A percentile compares a stretch with the other conserved stretches of the same genome.
Evolutionary conservation across 179 eudicot species (phyloP).

Genomic region (Silene coronaria): DNA sequence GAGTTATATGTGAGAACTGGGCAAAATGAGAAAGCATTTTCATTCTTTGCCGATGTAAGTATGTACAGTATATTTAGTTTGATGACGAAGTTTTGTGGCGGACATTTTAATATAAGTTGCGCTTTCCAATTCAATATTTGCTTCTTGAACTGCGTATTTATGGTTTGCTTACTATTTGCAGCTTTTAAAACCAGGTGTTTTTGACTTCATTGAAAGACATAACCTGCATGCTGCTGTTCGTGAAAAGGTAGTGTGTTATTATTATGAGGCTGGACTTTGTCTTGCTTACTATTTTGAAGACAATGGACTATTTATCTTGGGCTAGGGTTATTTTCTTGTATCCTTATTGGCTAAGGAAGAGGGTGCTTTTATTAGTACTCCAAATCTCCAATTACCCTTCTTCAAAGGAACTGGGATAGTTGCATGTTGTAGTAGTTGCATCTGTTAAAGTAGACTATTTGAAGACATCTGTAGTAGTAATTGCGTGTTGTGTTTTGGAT

Average conservation of each 20-base stretch:
- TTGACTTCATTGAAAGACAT: conserved; percentile 92
- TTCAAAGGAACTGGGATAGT: neutral
- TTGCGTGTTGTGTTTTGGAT: neutral
- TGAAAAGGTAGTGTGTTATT: conserved; percentile 59
- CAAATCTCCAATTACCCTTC: neutral
- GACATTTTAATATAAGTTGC: conserved; percentile 9
- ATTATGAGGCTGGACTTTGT: conserved; percentile 1
- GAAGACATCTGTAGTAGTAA: neutral
- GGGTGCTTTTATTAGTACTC: neutral
- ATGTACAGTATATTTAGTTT: neutral
- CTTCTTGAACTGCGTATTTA: neutral
- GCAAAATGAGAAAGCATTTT: conserved; percentile 81
- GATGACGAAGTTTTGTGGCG: neutral
- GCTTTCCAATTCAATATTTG: conserved; percentile 2
- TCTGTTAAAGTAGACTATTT: neutral
- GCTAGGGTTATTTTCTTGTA: neutral
- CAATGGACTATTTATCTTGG: neutral
- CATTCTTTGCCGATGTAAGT: conserved; percentile 93
- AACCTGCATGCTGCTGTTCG: conserved; percentile 70
- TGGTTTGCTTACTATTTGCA: conserved; percentile 31
- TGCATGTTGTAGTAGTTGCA: neutral
- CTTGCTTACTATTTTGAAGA: neutral
- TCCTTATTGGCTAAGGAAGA: neutral
- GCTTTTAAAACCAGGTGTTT: conserved; percentile 86
- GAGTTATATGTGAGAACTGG: conserved; percentile 81